Percentiles rank a stretch among this genome's conserved stretches.
These are phyloP conservation scores for Rubia peregrina DNA, from an alignment of 305 asterid species.

Conservation along the genomic window DNA sequence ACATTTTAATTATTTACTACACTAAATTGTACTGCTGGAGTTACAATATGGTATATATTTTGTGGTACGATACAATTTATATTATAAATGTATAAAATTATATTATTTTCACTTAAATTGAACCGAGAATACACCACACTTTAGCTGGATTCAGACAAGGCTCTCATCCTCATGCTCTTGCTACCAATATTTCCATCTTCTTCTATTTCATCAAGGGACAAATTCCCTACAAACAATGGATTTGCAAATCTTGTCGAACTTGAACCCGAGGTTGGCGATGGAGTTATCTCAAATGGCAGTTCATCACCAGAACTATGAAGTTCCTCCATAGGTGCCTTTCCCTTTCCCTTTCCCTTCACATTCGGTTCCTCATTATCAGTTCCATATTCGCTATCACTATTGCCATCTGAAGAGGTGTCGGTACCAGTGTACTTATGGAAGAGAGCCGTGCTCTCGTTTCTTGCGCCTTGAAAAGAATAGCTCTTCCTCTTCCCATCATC, in stretches of 20 bases:
- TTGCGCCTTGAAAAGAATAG: slow-evolving; percentile 51
- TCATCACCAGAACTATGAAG: slow-evolving; percentile 27
- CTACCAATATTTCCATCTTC: slow-evolving; percentile 21
- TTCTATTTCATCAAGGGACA: slow-evolving; percentile 28
- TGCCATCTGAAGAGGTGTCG: slow-evolving; percentile 28
- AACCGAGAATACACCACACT: too few relatives aligned
- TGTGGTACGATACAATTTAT: too few relatives aligned
- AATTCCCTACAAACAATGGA: slow-evolving; percentile 22
- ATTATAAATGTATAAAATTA: too few relatives aligned
- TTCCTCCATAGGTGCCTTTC: slow-evolving; percentile 26
- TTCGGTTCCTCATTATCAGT: slow-evolving; percentile 12
- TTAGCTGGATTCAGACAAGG: slow-evolving; percentile 30
- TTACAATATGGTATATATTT: too few relatives aligned
- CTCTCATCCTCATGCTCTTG: slow-evolving; percentile 51
- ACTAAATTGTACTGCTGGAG: too few relatives aligned
- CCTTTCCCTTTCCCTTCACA: slow-evolving; percentile 41
- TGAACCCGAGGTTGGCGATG: slow-evolving; percentile 27
- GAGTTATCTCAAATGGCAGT: slow-evolving; percentile 17
- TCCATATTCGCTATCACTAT: slow-evolving; percentile 12
- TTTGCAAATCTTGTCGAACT: slow-evolving; percentile 18
- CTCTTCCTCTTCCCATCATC: slow-evolving; percentile 39
- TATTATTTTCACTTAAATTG: too few relatives aligned
- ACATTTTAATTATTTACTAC: too few relatives aligned
- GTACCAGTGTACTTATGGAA: slow-evolving; percentile 38
- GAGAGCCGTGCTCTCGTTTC: slow-evolving; percentile 53